phyloP scores from a whole-genome alignment of 768 basidiomycete genomes.

The Exidia glandulosa region DNA sequence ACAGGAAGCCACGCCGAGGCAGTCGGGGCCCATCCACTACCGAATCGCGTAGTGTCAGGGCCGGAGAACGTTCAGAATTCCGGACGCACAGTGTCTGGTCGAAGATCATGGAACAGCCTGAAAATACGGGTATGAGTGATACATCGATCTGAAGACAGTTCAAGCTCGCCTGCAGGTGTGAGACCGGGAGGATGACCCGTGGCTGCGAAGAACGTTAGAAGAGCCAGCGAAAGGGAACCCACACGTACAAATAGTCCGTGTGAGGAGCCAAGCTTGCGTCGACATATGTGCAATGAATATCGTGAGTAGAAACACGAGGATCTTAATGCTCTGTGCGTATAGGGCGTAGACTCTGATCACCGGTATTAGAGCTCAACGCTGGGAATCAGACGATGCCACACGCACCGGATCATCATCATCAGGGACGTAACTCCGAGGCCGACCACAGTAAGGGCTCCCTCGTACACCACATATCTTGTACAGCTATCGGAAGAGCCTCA shows the following conservation, averaged over 20 bases:
- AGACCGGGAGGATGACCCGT: background rate
- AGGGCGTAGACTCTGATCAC: slow-evolving; percentile 23
- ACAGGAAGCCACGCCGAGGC: slow-evolving; percentile 33
- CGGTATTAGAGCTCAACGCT: too few relatives aligned
- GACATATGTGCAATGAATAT: slow-evolving; percentile 33
- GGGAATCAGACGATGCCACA: too few relatives aligned
- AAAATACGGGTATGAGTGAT: background rate
- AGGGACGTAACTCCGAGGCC: too few relatives aligned
- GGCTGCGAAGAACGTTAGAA: background rate
- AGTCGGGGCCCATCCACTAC: slow-evolving; percentile 18
- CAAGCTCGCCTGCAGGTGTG: background rate
- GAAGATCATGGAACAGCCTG: slow-evolving; percentile 34
- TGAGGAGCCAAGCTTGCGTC: slow-evolving; percentile 47
- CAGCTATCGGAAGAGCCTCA: too few relatives aligned
- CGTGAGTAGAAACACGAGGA: slow-evolving; percentile 13
- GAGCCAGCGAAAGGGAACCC: background rate
- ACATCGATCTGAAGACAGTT: background rate
- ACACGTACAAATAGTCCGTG: slow-evolving; percentile 35
- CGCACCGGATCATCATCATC: too few relatives aligned
- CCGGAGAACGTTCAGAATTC: background rate
- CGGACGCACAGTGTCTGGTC: slow-evolving; percentile 13
- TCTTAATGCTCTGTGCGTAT: slow-evolving; percentile 16
- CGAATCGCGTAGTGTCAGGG: background rate
- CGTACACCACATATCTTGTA: too few relatives aligned
- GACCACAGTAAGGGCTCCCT: too few relatives aligned